Percentiles rank a stretch among this genome's conserved stretches.
phyloP scores from a whole-genome alignment of 1,139 yeast genomes.

The Candida dubliniensis region DNA sequence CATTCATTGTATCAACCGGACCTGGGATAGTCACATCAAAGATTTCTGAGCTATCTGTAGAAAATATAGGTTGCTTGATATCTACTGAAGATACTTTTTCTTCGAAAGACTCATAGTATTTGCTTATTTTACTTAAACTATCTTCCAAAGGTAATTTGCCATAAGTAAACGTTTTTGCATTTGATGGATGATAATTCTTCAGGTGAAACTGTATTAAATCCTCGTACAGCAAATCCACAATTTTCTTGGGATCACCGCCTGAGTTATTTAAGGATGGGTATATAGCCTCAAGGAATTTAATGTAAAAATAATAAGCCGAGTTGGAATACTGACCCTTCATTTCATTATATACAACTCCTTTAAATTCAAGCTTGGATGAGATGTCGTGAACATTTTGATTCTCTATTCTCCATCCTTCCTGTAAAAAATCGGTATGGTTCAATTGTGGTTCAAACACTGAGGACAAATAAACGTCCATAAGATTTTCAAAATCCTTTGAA shows the following conservation, averaged over 20 bases:
- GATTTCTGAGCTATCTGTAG: conserved; percentile 7
- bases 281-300: conserved; percentile 78
- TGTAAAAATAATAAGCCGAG: conserved; percentile 81
- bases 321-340: conserved; percentile 98
- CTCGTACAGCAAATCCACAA: conserved; percentile 71
- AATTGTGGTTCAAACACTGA: conserved; percentile 83
- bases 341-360: conserved; percentile 97
- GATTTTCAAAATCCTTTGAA: conserved; percentile 71
- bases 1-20: conserved; percentile 75
- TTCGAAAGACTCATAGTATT: conserved; percentile 55
- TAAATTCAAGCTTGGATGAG: conserved; percentile 63
- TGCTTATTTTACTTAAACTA: conserved; percentile 60
- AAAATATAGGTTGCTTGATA: conserved; percentile 31
- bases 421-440: conserved; percentile 78
- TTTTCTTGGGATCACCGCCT: conserved; percentile 90
- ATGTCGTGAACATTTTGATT: conserved; percentile 60
- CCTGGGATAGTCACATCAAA: conserved; percentile 52
- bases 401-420: conserved; percentile 98
- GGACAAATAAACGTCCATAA: conserved; percentile 86
- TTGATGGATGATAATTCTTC: conserved; percentile 82
- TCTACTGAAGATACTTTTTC: conserved; percentile 32
- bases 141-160: conserved; percentile 70
- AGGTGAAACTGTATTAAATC: conserved; percentile 77
- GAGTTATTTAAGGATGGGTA: conserved; percentile 85
- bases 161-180: conserved; percentile 82